Base-by-base conservation (phyloP, 139 green algal species). In the Edaphochlamys debaryana region DNA sequence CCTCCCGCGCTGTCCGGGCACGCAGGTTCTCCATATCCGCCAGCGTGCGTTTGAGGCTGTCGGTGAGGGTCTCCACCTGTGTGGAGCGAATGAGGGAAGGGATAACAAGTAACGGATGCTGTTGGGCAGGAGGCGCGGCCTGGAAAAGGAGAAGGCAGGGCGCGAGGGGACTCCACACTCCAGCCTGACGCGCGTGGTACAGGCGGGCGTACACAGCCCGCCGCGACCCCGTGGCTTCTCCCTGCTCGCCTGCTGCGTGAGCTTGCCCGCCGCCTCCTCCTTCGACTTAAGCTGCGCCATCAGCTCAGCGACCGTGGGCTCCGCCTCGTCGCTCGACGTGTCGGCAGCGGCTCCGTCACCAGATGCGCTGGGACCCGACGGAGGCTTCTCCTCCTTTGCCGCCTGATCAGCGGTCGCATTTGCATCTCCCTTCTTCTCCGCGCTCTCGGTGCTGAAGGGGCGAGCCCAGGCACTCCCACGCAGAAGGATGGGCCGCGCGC, bases 1-100 rank as follows among this genome's bases (percentile, higher is more conserved):
- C 77, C 66, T 97, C 88, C 3, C 94, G 87, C 0, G 84, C 54
- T 30, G 95, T 94, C 29, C 96, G 90, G 40, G 95, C 85, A 41
- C 96, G 87, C 77, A 98, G 72, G 84, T 98, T 98, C 87, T 99
- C 95, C 96, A 98, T 98, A 56, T 99, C 96, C 8, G 95, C 96
- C 30, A 97, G 79, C 29, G 54, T 87, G 38, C 93, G 88, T 82
- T 97, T 86, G 34, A 98, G 77, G 68, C 85, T 91, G 69, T 98
- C 95, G 34, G 94, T 95, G 40, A 94, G 67, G 15, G 93, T 80
- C 13, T 89, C 87, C 20, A 93, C 80, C 93, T 95, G 87, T 8
- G 34, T 13, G 45, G 45, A 9, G 45, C n/a, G n/a, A n/a, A n/a
- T n/a, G n/a, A n/a, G n/a, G n/a, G n/a, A n/a, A n/a, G n/a, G n/a